Evolutionary conservation across 225 moss, liverwort and hornwort genomes (phyloP), one percentile per base, ranked within the genome.

Genomic region (Sphagnum contortum): DNA sequence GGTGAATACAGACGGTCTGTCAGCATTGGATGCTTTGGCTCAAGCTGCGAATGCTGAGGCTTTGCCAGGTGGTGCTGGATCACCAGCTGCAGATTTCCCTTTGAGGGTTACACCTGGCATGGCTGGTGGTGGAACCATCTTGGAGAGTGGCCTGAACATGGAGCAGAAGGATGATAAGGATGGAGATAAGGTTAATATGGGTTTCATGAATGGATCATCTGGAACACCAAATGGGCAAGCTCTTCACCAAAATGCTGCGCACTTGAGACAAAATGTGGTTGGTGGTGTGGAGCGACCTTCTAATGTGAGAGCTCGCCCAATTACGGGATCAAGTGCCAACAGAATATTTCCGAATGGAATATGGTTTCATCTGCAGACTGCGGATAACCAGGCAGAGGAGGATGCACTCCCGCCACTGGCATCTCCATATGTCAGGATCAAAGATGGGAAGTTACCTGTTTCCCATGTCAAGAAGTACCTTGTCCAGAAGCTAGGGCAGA

Each of bases 311-410:
- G 78, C 64, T 3, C 77, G 80, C 5, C 67, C 77, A 6, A 48
- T 57, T 57, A 59, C 79, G 48, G 74, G 77, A 65, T 66, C 79
- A 5, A 47, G 79, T 70, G 48, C 77, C 67, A 61, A 82, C 79
- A 3, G 82, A 81, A n/a, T 64, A 85, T 1, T 75, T 5, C 57
- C 76, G 8, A 90, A 85, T 62, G 96, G 92, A 44, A 90, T 98
- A 46, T 98, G 96, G 96, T 98, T 98, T 57, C 90, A 90, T 64
- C 80, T 98, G 59, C 90, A 98, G 77, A 87, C 87, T 0, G 96
- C 93, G 9, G 80, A 75, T 69, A 45, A 45, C 48, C 79, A 84
- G 70, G 81, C 79, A 62, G 75, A 75, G 67, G 96, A 98, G 12
- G 90, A 90, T 45, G 81, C 92, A 2, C 81, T 92, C 6, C 96